phyloP scores from a whole-genome alignment of 2,329 filamentous ascomycete genomes.

The Microsporum ferrugineum region DNA sequence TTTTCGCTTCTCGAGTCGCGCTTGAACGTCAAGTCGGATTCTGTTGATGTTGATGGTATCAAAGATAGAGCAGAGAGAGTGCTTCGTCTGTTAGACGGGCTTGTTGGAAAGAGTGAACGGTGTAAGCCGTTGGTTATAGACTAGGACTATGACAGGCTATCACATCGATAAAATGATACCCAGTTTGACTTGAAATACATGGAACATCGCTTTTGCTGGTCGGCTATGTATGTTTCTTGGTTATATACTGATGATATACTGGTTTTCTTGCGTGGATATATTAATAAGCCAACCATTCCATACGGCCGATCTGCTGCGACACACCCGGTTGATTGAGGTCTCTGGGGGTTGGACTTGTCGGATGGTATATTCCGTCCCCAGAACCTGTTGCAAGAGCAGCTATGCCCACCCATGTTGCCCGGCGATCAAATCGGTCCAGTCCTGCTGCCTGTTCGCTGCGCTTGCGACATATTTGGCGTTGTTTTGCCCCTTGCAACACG shows the following conservation, averaged over 20 bases:
- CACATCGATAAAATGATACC: background rate
- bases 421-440: background rate
- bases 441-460: background rate
- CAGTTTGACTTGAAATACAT: background rate
- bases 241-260: background rate
- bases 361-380: background rate
- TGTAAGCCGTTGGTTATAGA: background rate
- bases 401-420: background rate
- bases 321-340: background rate
- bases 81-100: background rate
- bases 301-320: background rate
- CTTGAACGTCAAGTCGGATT: background rate
- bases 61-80: background rate
- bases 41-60: background rate
- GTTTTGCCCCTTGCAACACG: background rate
- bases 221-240: background rate
- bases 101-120: background rate
- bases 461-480: background rate
- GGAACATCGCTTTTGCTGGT: background rate
- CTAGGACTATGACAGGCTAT: background rate
- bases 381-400: background rate
- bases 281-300: background rate
- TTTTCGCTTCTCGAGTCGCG: too few species aligned
- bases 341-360: background rate
- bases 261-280: background rate